Evolutionary conservation across 2,329 filamentous ascomycete genomes (phyloP).

Genomic region (Trichophyton schoenleinii): DNA sequence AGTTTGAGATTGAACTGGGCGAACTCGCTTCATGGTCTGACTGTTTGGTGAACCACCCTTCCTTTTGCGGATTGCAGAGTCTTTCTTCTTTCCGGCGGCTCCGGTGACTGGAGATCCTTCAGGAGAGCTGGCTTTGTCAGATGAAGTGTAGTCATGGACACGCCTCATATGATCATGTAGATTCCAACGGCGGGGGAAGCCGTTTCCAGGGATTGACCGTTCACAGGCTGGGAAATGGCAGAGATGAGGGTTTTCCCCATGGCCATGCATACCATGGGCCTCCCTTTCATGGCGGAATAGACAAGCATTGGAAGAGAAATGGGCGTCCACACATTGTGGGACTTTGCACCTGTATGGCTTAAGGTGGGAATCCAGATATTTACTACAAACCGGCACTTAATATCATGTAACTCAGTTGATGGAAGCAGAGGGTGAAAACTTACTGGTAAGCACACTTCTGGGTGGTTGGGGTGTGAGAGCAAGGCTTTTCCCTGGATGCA

Average conservation of each 20-base stretch:
- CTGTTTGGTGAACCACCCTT: slow-evolving; percentile 25
- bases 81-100: slow-evolving; percentile 25
- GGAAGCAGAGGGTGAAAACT: slow-evolving; percentile 29
- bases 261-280: slow-evolving; percentile 88
- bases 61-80: slow-evolving; percentile 28
- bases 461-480: slow-evolving; percentile 85
- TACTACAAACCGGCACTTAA: slow-evolving; percentile 45
- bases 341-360: slow-evolving; percentile 95
- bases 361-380: slow-evolving; percentile 91
- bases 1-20: slow-evolving; percentile 27
- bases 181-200: slow-evolving; percentile 93
- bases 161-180: slow-evolving; percentile 94
- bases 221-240: slow-evolving; percentile 84
- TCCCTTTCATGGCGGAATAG: slow-evolving; percentile 90
- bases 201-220: slow-evolving; percentile 65
- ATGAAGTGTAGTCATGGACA: slow-evolving; percentile 55
- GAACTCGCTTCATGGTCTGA: slow-evolving; percentile 32
- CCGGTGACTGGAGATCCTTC: slow-evolving; percentile 25
- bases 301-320: slow-evolving; percentile 91
- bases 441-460: slow-evolving; percentile 99
- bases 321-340: slow-evolving; percentile 65
- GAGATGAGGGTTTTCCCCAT: slow-evolving; percentile 82
- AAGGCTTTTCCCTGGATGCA: slow-evolving; percentile 53
- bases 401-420: neutral
- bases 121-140: slow-evolving; percentile 32